Base-by-base conservation (phyloP, 1,284 basidiomycete genomes). In the Cryptococcus amylolentus region DNA sequence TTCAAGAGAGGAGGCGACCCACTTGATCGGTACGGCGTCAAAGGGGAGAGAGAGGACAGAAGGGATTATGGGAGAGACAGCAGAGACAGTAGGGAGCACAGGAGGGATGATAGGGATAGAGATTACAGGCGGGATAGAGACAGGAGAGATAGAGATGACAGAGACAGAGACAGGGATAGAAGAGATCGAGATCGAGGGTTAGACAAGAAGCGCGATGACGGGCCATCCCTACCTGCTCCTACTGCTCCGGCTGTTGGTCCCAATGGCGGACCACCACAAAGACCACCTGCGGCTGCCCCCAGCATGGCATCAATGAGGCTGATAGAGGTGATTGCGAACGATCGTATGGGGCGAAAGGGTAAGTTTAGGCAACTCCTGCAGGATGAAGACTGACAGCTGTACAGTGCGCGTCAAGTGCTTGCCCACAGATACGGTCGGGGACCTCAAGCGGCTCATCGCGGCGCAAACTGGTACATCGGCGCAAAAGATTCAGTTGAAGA, bases 261-360 rank as follows among this genome's bases (percentile, higher is more conserved):
- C 27, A 46, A 37, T 12, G 44, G 51, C 7, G 55, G 49, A 8
- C 52, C 58, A 14, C 52, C 54, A n/a, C 26, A 23, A 27, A 31
- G 23, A 9, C 37, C 41, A 18, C 9, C 42, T 46, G n/a, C 46
- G 23, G 26, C 41, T 28, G 41, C 38, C 26, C 31, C 23, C 7
- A 38, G 44, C 5, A 26, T 16, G 18, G 10, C 43, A 16, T 48
- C 51, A 23, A 20, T 45, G 48, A 49, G 49, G 37, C 50, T 83
- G 70, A 83, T 82, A 57, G 81, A 97, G 86, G 86, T 98, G 59
- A 95, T 95, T 66, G 95, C 92, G 8, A 98, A 98, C 78, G 94
- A 98, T 81, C 88, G 95, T 72, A 83, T 97, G 54, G 95, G 95
- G 49, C 86, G 91, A 58, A 98, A 96, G 87, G 94, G 94, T 91